A percentile compares a stretch with the other conserved stretches of the same genome.
Conservation (phyloP, 257 asterid genomes). For the Prunella vulgaris region DNA sequence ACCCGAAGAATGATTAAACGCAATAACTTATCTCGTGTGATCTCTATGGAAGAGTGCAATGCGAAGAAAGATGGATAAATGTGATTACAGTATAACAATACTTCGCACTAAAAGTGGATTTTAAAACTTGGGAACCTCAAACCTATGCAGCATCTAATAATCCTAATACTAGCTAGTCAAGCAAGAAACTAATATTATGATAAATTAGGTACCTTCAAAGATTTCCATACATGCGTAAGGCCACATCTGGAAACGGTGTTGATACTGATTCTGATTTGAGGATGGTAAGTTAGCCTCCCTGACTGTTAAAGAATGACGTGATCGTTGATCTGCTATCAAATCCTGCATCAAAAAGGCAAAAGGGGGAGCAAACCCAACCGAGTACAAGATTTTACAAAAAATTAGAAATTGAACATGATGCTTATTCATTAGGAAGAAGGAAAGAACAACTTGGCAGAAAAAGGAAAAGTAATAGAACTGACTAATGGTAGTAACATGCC, state of each 20-base stretch:
- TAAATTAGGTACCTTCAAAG: background rate
- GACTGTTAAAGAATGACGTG: background rate
- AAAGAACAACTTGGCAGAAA: background rate
- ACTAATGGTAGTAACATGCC: background rate
- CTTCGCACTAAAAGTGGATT: background rate
- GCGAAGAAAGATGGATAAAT: background rate
- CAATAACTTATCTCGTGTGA: background rate
- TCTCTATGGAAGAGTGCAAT: background rate
- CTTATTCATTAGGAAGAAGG: background rate
- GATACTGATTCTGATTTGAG: background rate
- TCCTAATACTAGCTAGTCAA: background rate
- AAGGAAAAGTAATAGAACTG: background rate
- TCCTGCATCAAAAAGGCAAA: conserved; percentile 4
- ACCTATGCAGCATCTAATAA: conserved; percentile 3
- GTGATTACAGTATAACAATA: background rate
- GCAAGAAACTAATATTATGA: background rate
- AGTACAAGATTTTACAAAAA: background rate
- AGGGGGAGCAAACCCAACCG: background rate
- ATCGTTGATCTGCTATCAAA: background rate
- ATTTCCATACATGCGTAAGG: background rate
- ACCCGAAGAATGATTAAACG: background rate
- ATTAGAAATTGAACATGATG: background rate
- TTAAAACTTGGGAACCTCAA: background rate
- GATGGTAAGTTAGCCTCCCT: background rate
- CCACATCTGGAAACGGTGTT: background rate